These are phyloP conservation scores for Neurospora intermedia DNA, from an alignment of 495 filamentous ascomycete species.

Conservation along the genomic window DNA sequence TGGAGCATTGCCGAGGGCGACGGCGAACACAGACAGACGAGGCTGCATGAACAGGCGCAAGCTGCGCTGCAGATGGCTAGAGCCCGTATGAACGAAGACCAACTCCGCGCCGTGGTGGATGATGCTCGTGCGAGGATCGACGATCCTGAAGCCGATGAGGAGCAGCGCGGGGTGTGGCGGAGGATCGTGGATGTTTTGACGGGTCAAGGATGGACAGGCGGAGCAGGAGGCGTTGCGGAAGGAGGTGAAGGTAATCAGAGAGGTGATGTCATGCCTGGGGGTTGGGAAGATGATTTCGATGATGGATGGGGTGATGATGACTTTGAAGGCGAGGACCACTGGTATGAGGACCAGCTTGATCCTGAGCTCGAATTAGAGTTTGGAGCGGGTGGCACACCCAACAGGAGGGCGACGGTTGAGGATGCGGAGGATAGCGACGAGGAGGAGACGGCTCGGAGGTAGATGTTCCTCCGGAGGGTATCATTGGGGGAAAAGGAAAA, in stretches of 20 bases:
- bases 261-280: conserved; percentile 7
- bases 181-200: not conserved
- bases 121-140: not conserved
- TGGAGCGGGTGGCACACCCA: not conserved
- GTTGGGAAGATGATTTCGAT: not conserved
- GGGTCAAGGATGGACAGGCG: not conserved
- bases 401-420: not conserved
- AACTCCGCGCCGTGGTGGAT: not conserved
- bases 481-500: not conserved
- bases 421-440: conserved; percentile 9
- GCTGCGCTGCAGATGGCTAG: not conserved
- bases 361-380: not conserved
- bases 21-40: not conserved
- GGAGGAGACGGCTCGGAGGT: not conserved
- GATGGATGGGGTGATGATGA: not conserved
- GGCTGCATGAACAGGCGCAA: not conserved
- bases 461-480: not conserved
- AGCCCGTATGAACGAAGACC: not conserved
- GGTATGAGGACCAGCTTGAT: not conserved
- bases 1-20: conserved; percentile 10
- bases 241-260: conserved; percentile 8
- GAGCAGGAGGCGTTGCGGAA: conserved; percentile 6
- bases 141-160: not conserved
- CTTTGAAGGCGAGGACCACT: conserved; percentile 18
- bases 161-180: conserved; percentile 3